Percentiles rank a stretch among this genome's conserved stretches.
Conservation (phyloP, 345 rosid species). For the Pugionium dolabratum region DNA sequence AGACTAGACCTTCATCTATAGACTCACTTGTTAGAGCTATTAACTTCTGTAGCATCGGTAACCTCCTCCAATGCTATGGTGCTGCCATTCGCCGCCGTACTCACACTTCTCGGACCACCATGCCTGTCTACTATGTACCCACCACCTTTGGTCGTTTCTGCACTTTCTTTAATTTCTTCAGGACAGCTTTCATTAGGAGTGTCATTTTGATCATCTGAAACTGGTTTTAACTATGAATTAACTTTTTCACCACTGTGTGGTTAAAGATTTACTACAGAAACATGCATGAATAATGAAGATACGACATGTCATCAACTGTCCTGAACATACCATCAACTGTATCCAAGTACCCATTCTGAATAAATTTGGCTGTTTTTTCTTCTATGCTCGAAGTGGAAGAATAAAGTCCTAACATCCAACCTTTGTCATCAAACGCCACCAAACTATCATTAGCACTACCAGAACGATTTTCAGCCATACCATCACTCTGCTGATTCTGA, state of each 20-base stretch:
- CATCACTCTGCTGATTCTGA: slow-evolving; percentile 36
- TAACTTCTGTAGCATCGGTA: slow-evolving; percentile 34
- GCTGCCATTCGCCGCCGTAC: slow-evolving; percentile 43
- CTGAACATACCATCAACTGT: slow-evolving; percentile 55
- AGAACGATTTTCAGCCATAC: slow-evolving; percentile 29
- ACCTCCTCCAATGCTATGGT: slow-evolving; percentile 38
- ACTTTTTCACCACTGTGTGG: slow-evolving; percentile 8
- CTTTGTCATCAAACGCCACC: slow-evolving; percentile 29
- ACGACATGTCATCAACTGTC: neutral
- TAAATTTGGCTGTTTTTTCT: slow-evolving; percentile 61
- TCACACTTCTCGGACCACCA: slow-evolving; percentile 34
- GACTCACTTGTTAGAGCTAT: slow-evolving; percentile 53
- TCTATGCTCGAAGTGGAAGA: slow-evolving; percentile 48
- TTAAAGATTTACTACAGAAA: slow-evolving; percentile 9
- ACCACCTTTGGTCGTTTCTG: slow-evolving; percentile 34
- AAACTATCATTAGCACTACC: slow-evolving; percentile 21
- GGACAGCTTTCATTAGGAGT: slow-evolving; percentile 34
- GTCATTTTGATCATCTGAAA: slow-evolving; percentile 51
- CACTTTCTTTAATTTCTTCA: slow-evolving; percentile 36
- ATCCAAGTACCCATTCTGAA: slow-evolving; percentile 71
- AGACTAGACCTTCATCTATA: slow-evolving; percentile 21
- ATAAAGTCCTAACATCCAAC: slow-evolving; percentile 32
- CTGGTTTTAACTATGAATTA: slow-evolving; percentile 12
- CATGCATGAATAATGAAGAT: slow-evolving; percentile 5
- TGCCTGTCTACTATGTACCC: slow-evolving; percentile 34